phyloP scores from a whole-genome alignment of 176 grass and related monocot species.

The Chrysopogon serrulatus region DNA sequence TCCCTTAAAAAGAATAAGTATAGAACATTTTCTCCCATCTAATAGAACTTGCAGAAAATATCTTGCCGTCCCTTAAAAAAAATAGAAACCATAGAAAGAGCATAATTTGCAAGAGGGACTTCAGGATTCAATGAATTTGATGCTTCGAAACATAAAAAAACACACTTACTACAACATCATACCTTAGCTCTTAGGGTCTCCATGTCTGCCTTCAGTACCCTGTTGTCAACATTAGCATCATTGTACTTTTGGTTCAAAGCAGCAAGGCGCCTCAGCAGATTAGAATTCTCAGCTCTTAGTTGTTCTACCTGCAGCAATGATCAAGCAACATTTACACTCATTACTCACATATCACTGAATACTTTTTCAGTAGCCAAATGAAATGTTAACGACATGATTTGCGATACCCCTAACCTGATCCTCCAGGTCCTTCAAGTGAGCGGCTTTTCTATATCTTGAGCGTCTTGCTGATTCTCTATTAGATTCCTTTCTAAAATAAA shows the following conservation, averaged over 20 bases:
- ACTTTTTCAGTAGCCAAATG: background rate
- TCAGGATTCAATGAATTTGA: background rate
- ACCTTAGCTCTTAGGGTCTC: constrained; percentile 68
- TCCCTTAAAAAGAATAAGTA: too few relatives aligned
- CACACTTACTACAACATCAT: background rate
- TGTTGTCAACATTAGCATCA: constrained; percentile 47
- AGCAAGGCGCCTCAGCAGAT: constrained; percentile 48
- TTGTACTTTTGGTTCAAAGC: constrained; percentile 51
- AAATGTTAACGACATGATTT: background rate
- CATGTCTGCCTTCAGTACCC: constrained; percentile 54
- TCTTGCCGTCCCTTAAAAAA: too few relatives aligned
- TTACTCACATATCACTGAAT: background rate
- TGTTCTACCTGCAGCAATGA: constrained; percentile 45
- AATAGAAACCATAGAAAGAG: too few relatives aligned
- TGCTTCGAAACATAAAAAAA: too few relatives aligned
- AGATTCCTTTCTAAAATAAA: constrained; percentile 61
- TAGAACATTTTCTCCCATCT: too few relatives aligned
- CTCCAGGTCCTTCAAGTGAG: constrained; percentile 72
- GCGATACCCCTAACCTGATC: constrained; percentile 40
- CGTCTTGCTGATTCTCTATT: constrained; percentile 81
- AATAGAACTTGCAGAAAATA: too few relatives aligned
- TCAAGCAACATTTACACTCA: background rate
- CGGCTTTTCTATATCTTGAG: constrained; percentile 83
- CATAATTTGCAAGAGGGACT: too few relatives aligned
- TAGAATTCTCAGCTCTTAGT: constrained; percentile 59